Evolutionary conservation across 2,329 filamentous ascomycete species (phyloP).

Genomic region (Nannizzia gypsea): DNA sequence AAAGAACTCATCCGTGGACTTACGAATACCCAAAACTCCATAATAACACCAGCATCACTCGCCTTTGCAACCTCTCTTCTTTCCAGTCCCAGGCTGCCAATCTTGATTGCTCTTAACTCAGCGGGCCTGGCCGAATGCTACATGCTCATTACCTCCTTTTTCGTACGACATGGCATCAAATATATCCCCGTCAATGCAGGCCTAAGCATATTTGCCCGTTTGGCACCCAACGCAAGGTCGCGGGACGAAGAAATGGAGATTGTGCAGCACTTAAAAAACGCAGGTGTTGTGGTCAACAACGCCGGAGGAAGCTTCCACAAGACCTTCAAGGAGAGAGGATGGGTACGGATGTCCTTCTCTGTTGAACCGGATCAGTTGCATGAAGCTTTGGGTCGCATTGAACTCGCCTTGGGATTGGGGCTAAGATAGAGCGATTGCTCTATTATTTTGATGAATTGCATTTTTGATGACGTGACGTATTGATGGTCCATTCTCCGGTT

Average conservation of each 20-base stretch:
- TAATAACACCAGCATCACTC: constrained; percentile 17
- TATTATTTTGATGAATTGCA: not conserved
- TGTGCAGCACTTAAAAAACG: constrained; percentile 13
- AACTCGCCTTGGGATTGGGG: constrained; percentile 8
- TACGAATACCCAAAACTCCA: constrained; percentile 14
- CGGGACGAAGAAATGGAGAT: constrained; percentile 19
- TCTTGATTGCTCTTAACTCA: constrained; percentile 18
- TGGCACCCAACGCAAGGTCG: constrained; percentile 16
- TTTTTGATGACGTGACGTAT: constrained; percentile 4
- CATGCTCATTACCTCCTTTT: constrained; percentile 17
- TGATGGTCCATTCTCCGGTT: not conserved
- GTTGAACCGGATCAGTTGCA: constrained; percentile 13
- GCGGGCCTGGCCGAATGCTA: constrained; percentile 19
- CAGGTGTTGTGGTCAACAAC: constrained; percentile 16
- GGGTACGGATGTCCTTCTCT: constrained; percentile 20
- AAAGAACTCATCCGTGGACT: constrained; percentile 13
- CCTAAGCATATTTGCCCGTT: constrained; percentile 17
- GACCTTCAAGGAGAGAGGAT: constrained; percentile 18
- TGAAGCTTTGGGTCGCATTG: constrained; percentile 16
- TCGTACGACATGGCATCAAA: constrained; percentile 15
- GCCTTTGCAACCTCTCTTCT: constrained; percentile 17
- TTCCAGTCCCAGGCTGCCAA: constrained; percentile 15
- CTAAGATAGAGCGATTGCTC: not conserved
- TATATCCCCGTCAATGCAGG: constrained; percentile 21
- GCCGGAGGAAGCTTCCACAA: constrained; percentile 16